Conservation (phyloP, 768 basidiomycete genomes). For the Kondoa malvinella region DNA sequence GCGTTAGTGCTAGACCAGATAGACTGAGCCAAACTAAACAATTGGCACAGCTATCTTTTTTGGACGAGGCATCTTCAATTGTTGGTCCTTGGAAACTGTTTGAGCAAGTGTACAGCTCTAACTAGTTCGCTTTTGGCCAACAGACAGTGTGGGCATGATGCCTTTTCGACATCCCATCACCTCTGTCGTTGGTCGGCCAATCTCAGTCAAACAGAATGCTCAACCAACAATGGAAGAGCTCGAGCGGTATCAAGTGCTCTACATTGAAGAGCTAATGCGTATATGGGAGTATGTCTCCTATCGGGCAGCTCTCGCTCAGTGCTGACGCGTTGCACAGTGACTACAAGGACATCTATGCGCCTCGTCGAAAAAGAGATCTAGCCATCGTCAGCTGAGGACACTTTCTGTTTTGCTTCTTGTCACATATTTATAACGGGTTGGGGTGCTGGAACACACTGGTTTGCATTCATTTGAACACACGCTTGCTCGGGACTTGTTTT, state of each 20-base stretch:
- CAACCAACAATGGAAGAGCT: slow-evolving; percentile 71
- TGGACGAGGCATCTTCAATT: slow-evolving; percentile 84
- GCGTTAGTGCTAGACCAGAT: slow-evolving; percentile 29
- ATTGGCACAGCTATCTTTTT: slow-evolving; percentile 57
- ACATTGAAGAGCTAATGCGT: slow-evolving; percentile 92
- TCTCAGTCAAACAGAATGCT: slow-evolving; percentile 56
- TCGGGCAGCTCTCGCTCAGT: too few species aligned
- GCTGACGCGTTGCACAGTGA: too few species aligned
- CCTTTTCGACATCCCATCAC: slow-evolving; percentile 89
- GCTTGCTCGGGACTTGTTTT: too few species aligned
- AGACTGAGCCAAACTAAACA: neutral
- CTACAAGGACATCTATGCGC: slow-evolving; percentile 5
- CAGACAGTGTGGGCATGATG: slow-evolving; percentile 88
- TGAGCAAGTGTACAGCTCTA: neutral
- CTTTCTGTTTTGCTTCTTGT: neutral
- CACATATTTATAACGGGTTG: too few species aligned
- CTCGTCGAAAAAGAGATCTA: neutral
- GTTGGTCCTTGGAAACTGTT: slow-evolving; percentile 37
- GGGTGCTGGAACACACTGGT: too few species aligned
- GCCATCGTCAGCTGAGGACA: slow-evolving; percentile 2
- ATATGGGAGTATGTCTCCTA: too few species aligned
- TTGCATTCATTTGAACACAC: neutral
- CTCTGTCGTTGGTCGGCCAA: slow-evolving; percentile 86
- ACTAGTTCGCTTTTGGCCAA: neutral
- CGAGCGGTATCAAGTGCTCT: slow-evolving; percentile 56